phyloP scores from a whole-genome alignment of 2,329 filamentous ascomycete genomes.

The Cercospora brassicicola region DNA sequence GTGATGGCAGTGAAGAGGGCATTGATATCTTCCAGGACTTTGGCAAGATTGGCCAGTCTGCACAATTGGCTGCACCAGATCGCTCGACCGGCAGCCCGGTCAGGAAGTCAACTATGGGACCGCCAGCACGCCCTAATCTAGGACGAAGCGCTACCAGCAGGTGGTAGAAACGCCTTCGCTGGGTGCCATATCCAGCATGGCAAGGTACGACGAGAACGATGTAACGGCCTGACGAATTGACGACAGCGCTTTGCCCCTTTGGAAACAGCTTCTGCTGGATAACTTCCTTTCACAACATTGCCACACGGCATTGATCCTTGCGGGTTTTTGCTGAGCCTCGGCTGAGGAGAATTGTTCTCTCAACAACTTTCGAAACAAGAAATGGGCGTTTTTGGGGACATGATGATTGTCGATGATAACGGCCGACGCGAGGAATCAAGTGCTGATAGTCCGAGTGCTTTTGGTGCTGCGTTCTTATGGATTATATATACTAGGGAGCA shows the following conservation, averaged over 20 bases:
- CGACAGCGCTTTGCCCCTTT: conserved; percentile 15
- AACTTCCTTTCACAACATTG: background rate
- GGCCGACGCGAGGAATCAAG: conserved; percentile 16
- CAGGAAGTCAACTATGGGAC: conserved; percentile 32
- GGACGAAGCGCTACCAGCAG: conserved; percentile 36
- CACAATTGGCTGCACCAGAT: conserved; percentile 28
- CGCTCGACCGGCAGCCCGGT: conserved; percentile 38
- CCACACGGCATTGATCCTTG: background rate
- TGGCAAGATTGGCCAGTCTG: conserved; percentile 63
- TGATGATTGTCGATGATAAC: conserved; percentile 16
- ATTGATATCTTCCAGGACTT: conserved; percentile 75
- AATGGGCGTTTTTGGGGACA: background rate
- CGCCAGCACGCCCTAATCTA: conserved; percentile 33
- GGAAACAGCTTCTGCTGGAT: background rate
- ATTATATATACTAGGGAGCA: background rate
- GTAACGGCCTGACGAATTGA: conserved; percentile 21
- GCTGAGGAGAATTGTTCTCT: background rate
- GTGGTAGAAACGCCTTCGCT: conserved; percentile 30
- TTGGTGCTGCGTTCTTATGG: conserved; percentile 9
- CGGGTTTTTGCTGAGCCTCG: background rate
- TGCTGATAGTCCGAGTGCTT: conserved; percentile 15
- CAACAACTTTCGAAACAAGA: background rate
- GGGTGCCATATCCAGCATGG: conserved; percentile 6
- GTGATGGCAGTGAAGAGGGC: conserved; percentile 59
- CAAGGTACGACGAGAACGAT: conserved; percentile 7